Conservation (phyloP, 2,329 filamentous ascomycete genomes). For the Madurella mycetomatis region DNA sequence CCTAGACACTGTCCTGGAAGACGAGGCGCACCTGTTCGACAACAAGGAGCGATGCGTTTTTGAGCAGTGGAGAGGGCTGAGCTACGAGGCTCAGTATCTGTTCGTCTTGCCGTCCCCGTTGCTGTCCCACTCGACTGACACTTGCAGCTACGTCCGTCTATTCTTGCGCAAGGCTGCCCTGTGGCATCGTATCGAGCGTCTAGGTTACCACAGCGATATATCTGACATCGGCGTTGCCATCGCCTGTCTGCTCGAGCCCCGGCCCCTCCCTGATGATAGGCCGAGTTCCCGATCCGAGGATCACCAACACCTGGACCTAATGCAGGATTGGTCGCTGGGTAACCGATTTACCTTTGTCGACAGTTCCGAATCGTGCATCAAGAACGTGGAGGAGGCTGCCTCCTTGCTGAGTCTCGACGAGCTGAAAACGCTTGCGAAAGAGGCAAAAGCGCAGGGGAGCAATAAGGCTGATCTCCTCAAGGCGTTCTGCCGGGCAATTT, state of each 20-base stretch:
- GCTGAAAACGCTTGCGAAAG: conserved; percentile 76
- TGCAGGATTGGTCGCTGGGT: conserved; percentile 45
- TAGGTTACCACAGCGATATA: conserved; percentile 82
- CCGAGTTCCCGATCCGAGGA: conserved; percentile 18
- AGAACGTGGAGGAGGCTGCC: conserved; percentile 76
- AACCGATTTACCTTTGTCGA: conserved; percentile 74
- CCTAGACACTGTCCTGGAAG: conserved; percentile 79
- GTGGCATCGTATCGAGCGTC: conserved; percentile 77
- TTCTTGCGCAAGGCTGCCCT: conserved; percentile 87
- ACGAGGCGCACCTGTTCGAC: conserved; percentile 85
- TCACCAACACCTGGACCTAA: conserved; percentile 25
- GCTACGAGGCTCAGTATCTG: conserved; percentile 88
- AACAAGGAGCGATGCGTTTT: conserved; percentile 75
- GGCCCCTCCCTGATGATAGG: conserved; percentile 47
- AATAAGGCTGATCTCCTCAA: conserved; percentile 77
- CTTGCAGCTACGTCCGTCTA: conserved; percentile 73
- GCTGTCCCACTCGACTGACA: conserved; percentile 9
- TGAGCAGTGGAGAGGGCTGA: conserved; percentile 63
- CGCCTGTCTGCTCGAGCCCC: conserved; percentile 54
- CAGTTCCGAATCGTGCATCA: conserved; percentile 67
- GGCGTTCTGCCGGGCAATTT: conserved; percentile 69
- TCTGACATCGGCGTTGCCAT: conserved; percentile 66
- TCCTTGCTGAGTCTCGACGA: conserved; percentile 81
- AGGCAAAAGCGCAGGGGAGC: conserved; percentile 80
- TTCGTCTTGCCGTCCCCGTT: conserved; percentile 41